Evolutionary conservation across 2,329 filamentous ascomycete species (phyloP), one percentile per base, ranked within the genome.

Genomic region (Neocucurbitaria cava): DNA sequence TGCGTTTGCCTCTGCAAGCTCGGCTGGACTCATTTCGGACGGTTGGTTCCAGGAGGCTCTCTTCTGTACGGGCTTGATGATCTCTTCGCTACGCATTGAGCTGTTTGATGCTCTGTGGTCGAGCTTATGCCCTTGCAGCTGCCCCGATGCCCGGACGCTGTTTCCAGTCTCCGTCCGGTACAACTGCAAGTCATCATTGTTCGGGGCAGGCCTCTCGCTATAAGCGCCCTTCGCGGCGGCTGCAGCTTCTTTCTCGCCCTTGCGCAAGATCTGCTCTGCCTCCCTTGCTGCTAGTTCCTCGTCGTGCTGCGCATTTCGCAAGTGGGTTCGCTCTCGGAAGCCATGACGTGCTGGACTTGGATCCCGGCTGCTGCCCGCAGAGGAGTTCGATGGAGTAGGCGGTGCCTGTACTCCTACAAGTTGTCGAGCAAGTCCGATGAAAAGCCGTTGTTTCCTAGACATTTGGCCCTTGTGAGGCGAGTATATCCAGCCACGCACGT

Each of bases 401-500:
- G 90, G 89, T 3, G 88, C 85, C 26, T 92, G 89, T 31, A 99
- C 87, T 0, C 95, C 95, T 65, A 92, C 96, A 38, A 99, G 79
- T 67, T 95, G 89, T 48, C 93, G 85, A 13, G 94, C 94, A 21
- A 98, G 81, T 0, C 93, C 91, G 49, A 99, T 87, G 66, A 97
- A 81, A 56, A 98, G 81, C 33, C 95, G 85, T 68, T 97, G 96
- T 68, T 92, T 92, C 64, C 93, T 85, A 23, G 86, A 94, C 84
- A 97, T 87, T 3, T 91, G 92, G 0, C 92, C 92, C 62, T 83
- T 84, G 68, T 94, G 91, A 17, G 94, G 94, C 35, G 87, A 87
- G 75, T 96, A 99, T 46, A 98, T 85, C 95, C 96, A 99, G 13
- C 95, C 95, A 64, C 94, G 85, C 21, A 99, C 91, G 73, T 99